phyloP scores from a whole-genome alignment of 2,329 filamentous ascomycete genomes.

The Pleoardoris graminearum region DNA sequence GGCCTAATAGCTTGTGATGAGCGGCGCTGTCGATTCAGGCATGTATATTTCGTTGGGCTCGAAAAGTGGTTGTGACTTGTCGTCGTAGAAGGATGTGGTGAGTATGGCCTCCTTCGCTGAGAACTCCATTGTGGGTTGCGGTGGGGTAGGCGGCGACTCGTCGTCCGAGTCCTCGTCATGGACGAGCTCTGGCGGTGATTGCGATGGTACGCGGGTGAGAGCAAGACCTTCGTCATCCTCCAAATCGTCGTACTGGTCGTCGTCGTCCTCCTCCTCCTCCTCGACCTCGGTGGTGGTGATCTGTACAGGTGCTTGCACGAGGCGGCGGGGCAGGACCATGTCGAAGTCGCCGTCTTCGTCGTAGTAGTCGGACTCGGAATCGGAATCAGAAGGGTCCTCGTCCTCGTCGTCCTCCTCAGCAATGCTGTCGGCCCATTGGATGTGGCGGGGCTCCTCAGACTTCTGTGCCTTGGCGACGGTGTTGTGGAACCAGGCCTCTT shows the following conservation, averaged over 20 bases:
- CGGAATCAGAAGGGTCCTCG: conserved; percentile 49
- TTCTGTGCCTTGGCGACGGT: conserved; percentile 77
- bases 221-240: conserved; percentile 52
- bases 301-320: conserved; percentile 47
- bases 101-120: conserved; percentile 53
- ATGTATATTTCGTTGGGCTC: conserved; percentile 46
- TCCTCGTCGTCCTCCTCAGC: conserved; percentile 73
- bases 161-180: conserved; percentile 55
- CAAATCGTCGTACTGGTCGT: conserved; percentile 52
- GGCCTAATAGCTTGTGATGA: conserved; percentile 48
- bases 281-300: conserved; percentile 50
- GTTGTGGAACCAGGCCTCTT: conserved; percentile 98
- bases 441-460: conserved; percentile 66
- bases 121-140: conserved; percentile 51
- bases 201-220: conserved; percentile 50
- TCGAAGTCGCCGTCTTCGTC: conserved; percentile 58
- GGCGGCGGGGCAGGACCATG: conserved; percentile 48
- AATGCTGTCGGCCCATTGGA: conserved; percentile 85
- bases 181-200: conserved; percentile 55
- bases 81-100: conserved; percentile 51
- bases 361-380: conserved; percentile 58
- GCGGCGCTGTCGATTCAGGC: conserved; percentile 46
- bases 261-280: conserved; percentile 46
- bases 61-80: conserved; percentile 42
- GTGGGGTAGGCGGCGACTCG: conserved; percentile 53